phyloP scores from a whole-genome alignment of 768 basidiomycete genomes.

The Collybia sordida region DNA sequence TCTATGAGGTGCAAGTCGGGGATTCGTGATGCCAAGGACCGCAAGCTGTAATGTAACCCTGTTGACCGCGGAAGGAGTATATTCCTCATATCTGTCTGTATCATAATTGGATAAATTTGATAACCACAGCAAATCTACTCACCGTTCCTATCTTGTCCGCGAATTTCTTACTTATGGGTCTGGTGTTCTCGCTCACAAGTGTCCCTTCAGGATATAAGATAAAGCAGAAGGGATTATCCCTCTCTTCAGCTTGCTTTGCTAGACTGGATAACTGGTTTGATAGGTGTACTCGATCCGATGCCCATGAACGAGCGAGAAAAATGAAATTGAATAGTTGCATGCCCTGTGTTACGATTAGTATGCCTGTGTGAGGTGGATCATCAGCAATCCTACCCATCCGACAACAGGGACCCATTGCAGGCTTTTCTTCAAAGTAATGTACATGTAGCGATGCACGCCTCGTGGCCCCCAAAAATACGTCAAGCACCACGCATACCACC shows the following conservation, averaged over 20 bases:
- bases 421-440: constrained; percentile 91
- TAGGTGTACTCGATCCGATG: constrained; percentile 72
- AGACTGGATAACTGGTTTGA: constrained; percentile 65
- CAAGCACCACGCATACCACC: constrained; percentile 89
- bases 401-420: constrained; percentile 82
- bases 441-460: constrained; percentile 67
- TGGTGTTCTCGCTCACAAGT: constrained; percentile 82
- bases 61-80: constrained; percentile 91
- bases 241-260: constrained; percentile 64
- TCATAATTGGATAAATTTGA: background rate
- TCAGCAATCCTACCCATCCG: constrained; percentile 68
- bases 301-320: constrained; percentile 91
- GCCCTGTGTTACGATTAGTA: constrained; percentile 43
- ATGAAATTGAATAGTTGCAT: constrained; percentile 97
- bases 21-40: constrained; percentile 76
- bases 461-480: constrained; percentile 67
- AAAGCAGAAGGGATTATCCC: constrained; percentile 74
- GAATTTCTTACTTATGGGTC: constrained; percentile 82
- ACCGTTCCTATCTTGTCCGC: constrained; percentile 89
- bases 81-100: constrained; percentile 76
- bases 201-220: constrained; percentile 97
- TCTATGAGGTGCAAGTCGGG: constrained; percentile 83
- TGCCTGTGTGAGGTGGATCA: background rate
- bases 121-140: constrained; percentile 32
- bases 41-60: constrained; percentile 82